Conservation (phyloP, 73 alveolate genomes). For the Loxodes magnus region DNA sequence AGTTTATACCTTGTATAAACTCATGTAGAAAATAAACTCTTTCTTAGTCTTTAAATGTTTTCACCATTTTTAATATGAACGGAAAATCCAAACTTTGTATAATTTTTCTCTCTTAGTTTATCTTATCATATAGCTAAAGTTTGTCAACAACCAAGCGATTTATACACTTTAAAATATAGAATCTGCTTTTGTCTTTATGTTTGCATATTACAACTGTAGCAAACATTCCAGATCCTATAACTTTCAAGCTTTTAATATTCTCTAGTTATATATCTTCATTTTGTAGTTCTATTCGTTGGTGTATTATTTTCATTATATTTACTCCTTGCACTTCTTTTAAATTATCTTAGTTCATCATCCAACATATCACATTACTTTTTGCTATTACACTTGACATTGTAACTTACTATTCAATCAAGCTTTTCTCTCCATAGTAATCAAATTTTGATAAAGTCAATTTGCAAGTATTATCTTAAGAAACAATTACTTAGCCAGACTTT, state of each 20-base stretch:
- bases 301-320: slow-evolving; percentile 40
- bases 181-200: slow-evolving; percentile 15
- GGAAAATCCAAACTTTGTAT: slow-evolving; percentile 14
- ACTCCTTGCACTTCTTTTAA: slow-evolving; percentile 42
- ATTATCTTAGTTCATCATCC: slow-evolving; percentile 46
- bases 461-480: slow-evolving; percentile 19
- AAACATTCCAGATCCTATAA: slow-evolving; percentile 60
- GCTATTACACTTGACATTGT: slow-evolving; percentile 52
- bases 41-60: slow-evolving; percentile 10
- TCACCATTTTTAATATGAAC: slow-evolving; percentile 15
- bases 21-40: slow-evolving; percentile 15
- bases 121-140: slow-evolving; percentile 4
- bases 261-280: slow-evolving; percentile 34
- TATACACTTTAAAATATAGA: slow-evolving; percentile 14
- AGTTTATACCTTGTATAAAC: slow-evolving; percentile 21
- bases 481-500: slow-evolving; percentile 47
- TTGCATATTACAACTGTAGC: slow-evolving; percentile 13
- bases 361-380: slow-evolving; percentile 25
- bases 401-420: slow-evolving; percentile 43
- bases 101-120: slow-evolving; percentile 17
- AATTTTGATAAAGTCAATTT: slow-evolving; percentile 45
- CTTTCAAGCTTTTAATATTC: slow-evolving; percentile 31
- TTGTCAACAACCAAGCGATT: slow-evolving; percentile 16
- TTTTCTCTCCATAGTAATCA: slow-evolving; percentile 70
- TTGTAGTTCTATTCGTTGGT: slow-evolving; percentile 35